Conservation (phyloP, 805 yeast species). For the Ogataea nonfermentans region DNA sequence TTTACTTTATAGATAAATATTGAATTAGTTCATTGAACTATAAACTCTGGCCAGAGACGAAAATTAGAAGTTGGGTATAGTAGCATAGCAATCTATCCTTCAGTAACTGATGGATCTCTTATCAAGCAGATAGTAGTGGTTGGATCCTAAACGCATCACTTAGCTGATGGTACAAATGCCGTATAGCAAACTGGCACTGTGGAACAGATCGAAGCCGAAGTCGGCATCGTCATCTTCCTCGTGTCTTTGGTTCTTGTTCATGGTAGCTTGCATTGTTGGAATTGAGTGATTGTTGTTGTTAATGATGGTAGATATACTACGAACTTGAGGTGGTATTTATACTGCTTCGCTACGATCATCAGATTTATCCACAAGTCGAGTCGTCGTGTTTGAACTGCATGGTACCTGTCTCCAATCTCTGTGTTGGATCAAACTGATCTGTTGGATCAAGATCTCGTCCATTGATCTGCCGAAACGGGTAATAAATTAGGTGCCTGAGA, state of each 20-base stretch:
- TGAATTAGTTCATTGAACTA: slow-evolving; percentile 3
- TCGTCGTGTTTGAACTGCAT: too few relatives aligned
- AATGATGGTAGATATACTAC: neutral
- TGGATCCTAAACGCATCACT: too few relatives aligned
- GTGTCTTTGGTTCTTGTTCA: slow-evolving; percentile 15
- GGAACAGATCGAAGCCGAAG: slow-evolving; percentile 10
- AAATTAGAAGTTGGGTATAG: slow-evolving; percentile 2
- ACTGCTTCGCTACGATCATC: too few relatives aligned
- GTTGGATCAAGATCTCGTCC: too few relatives aligned
- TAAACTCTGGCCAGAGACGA: slow-evolving; percentile 12
- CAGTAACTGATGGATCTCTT: neutral
- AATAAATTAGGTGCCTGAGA: neutral
- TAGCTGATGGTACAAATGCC: slow-evolving; percentile 14
- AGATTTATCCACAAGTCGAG: too few relatives aligned
- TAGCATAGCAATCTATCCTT: slow-evolving; percentile 1
- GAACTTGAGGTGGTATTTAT: too few relatives aligned
- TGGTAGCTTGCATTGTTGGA: slow-evolving; percentile 11
- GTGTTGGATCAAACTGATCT: too few relatives aligned
- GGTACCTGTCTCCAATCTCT: too few relatives aligned
- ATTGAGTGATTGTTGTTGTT: slow-evolving; percentile 1
- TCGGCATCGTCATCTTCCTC: slow-evolving; percentile 20
- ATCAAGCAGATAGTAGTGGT: neutral
- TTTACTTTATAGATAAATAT: neutral
- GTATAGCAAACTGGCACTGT: slow-evolving; percentile 1
- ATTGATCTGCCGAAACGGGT: neutral